A percentile compares a stretch with the other conserved stretches of the same genome.
Evolutionary conservation across 768 basidiomycete genomes (phyloP).

Genomic region (Gymnopilus dilepis): DNA sequence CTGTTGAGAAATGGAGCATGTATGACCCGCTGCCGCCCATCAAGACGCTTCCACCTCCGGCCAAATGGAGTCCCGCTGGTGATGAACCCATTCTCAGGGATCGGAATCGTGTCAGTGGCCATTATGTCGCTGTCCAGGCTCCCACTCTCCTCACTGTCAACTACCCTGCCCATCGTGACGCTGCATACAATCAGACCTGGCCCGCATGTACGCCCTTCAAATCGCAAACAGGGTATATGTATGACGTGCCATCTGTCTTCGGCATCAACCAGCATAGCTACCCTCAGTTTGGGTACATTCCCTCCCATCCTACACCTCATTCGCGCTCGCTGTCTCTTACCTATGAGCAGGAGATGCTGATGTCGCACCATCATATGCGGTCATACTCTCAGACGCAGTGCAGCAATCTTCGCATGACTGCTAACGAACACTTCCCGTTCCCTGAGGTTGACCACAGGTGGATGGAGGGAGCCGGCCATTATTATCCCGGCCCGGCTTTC

Average conservation of each 20-base stretch:
- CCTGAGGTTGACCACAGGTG: conserved; percentile 47
- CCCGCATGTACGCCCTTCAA: conserved; percentile 41
- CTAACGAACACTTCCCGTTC: conserved; percentile 44
- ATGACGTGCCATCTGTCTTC: conserved; percentile 40
- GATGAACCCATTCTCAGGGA: conserved; percentile 74
- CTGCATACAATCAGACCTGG: conserved; percentile 47
- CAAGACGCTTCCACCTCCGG: conserved; percentile 67
- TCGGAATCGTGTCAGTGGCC: conserved; percentile 53
- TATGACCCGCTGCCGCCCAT: conserved; percentile 26
- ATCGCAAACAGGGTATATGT: conserved; percentile 42
- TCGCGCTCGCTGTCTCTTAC: conserved; percentile 63
- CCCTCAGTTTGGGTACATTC: conserved; percentile 42
- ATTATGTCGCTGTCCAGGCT: conserved; percentile 71
- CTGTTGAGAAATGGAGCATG: conserved; percentile 24
- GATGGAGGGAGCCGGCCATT: conserved; percentile 45
- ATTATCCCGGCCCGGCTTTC: conserved; percentile 47
- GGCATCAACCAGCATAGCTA: conserved; percentile 39
- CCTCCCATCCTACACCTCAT: conserved; percentile 45
- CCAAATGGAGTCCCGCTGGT: conserved; percentile 82
- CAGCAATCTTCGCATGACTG: conserved; percentile 49
- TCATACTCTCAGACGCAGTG: conserved; percentile 64
- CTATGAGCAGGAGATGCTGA: conserved; percentile 55
- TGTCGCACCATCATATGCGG: conserved; percentile 54
- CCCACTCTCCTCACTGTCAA: conserved; percentile 44
- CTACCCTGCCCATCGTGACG: conserved; percentile 35